phyloP scores from a whole-genome alignment of 2,329 filamentous ascomycete genomes.

The Fusarium sp. region DNA sequence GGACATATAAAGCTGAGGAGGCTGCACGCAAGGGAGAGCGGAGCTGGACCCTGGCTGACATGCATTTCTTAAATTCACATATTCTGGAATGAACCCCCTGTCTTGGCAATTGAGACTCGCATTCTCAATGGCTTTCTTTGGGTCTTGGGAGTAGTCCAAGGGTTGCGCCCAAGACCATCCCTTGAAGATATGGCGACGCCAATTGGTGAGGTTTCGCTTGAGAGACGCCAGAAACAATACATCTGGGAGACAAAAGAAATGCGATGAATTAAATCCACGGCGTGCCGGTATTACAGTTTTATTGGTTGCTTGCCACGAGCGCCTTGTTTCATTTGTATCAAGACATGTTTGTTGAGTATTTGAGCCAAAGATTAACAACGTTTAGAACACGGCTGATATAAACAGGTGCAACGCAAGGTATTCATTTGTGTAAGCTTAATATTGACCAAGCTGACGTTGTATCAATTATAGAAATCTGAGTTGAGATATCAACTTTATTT shows the following conservation, averaged over 20 bases:
- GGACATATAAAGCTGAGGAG: slow-evolving; percentile 22
- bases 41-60: not conserved
- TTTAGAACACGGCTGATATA: too few species aligned
- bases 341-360: too few species aligned
- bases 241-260: slow-evolving; percentile 24
- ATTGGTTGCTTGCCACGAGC: not conserved
- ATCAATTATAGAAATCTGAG: too few species aligned
- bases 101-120: slow-evolving; percentile 10
- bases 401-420: too few species aligned
- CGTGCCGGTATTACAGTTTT: not conserved
- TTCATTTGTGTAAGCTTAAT: too few species aligned
- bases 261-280: slow-evolving; percentile 11
- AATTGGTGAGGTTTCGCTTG: slow-evolving; percentile 26
- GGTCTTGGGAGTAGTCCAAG: slow-evolving; percentile 1
- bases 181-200: slow-evolving; percentile 4
- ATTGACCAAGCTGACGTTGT: too few species aligned
- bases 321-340: not conserved
- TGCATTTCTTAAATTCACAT: not conserved
- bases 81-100: slow-evolving; percentile 34
- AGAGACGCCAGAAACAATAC: slow-evolving; percentile 3
- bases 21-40: slow-evolving; percentile 27
- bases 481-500: too few species aligned
- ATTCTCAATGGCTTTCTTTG: slow-evolving; percentile 11
- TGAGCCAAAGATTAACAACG: too few species aligned
- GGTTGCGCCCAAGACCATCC: slow-evolving; percentile 11